Evolutionary conservation across 2,329 filamentous ascomycete species (phyloP), one percentile per base, ranked within the genome.

Genomic region (Colletotrichum neosansevieriae): DNA sequence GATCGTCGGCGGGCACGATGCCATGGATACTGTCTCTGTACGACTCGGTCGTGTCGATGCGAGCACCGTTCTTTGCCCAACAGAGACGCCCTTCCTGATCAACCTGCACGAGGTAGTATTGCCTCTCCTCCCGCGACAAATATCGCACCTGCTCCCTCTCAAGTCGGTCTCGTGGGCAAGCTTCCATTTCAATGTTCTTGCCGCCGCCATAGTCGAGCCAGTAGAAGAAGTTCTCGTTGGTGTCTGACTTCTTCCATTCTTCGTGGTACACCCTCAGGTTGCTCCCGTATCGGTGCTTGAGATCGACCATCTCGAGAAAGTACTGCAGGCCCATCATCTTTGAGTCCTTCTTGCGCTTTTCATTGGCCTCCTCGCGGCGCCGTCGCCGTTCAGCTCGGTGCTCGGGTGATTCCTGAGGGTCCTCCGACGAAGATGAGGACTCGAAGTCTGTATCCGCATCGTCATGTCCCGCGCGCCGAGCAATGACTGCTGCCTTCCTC

Each of bases 221-320:
- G 80, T 94, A 95, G 78, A 97, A 97, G 84, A 94, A 98, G 76
- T 96, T 97, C 76, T 97, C 91, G 4, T 89, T 87, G 0, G 93
- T 95, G 32, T 92, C 84, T 1, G 88, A 83, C 69, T 86, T 88
- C 77, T 94, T 94, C 94, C 94, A 98, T 71, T 92, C 89, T 67
- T 89, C 88, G 75, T 98, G 94, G 73, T 97, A 98, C 36, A 88
- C 86, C 36, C 92, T 85, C 58, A 97, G 79, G 72, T 96, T 97
- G 61, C 90, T 91, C 4, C 94, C 94, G 75, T 97, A 97, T 4
- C 94, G 88, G 76, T 98, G 94, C 78, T 97, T 94, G 53, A 90
- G 81, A 76, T 96, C 92, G 7, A 95, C 90, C 91, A 97, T 94
- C 74, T 97, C 87, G 12, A 89, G 83, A 71, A 96, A 97, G 76